These are phyloP conservation scores for Dactylellina sp. DNA, from an alignment of 2,329 filamentous ascomycete genomes.

Conservation along the genomic window DNA sequence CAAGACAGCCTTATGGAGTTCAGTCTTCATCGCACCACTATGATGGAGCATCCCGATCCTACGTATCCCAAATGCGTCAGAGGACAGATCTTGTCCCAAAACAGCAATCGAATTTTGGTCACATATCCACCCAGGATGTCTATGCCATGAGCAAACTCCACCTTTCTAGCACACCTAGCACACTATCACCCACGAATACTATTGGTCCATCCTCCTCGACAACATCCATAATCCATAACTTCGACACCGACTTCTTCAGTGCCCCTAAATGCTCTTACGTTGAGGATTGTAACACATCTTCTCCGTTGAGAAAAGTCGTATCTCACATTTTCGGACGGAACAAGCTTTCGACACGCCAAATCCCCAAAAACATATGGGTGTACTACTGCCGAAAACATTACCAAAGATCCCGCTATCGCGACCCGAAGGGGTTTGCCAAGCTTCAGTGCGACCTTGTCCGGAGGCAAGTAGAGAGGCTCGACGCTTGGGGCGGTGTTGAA, in stretches of 20 bases:
- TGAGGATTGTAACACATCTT: conserved; percentile 71
- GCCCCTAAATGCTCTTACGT: conserved; percentile 69
- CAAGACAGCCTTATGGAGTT: conserved; percentile 24
- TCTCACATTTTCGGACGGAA: conserved; percentile 86
- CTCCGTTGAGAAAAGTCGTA: conserved; percentile 77
- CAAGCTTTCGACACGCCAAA: conserved; percentile 78
- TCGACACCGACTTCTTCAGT: conserved; percentile 38
- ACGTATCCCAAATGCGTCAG: conserved; percentile 47
- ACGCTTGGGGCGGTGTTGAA: conserved; percentile 72
- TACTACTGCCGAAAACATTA: conserved; percentile 85
- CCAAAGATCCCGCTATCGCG: conserved; percentile 79
- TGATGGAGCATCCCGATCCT: conserved; percentile 30
- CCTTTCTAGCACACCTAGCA: conserved; percentile 48
- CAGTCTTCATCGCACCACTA: conserved; percentile 27
- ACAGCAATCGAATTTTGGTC: conserved; percentile 24
- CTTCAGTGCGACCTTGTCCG: conserved; percentile 74
- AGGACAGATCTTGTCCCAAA: conserved; percentile 46
- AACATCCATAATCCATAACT: conserved; percentile 18
- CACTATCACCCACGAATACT: conserved; percentile 41
- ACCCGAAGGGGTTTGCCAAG: conserved; percentile 71
- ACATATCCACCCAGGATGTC: conserved; percentile 45
- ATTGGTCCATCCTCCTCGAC: conserved; percentile 38
- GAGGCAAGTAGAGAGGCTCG: conserved; percentile 73
- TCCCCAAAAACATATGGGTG: conserved; percentile 78
- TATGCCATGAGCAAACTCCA: conserved; percentile 56